phyloP scores from a whole-genome alignment of 208 protist genomes.

The Trypanosoma cruzi region DNA sequence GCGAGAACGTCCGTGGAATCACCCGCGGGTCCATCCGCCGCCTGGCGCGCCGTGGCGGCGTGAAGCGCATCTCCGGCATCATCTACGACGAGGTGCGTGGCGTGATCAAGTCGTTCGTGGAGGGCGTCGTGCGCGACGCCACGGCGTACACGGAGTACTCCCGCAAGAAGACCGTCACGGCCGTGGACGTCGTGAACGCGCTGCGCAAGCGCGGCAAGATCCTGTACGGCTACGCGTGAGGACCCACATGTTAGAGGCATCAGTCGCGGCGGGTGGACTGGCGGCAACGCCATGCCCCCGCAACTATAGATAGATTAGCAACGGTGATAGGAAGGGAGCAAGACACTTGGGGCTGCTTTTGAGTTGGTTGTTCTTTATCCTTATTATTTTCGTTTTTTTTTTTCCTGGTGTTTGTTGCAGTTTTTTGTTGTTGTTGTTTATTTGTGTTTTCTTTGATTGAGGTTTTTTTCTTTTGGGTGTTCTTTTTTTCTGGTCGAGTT shows the following conservation, averaged over 20 bases:
- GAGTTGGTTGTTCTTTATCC: not conserved
- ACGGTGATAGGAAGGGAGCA: not conserved
- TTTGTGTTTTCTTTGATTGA: too few species aligned
- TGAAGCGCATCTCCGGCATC: slow-evolving; percentile 84
- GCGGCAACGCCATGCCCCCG: not conserved
- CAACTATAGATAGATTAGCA: not conserved
- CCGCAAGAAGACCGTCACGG: slow-evolving; percentile 68
- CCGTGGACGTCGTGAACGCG: slow-evolving; percentile 79
- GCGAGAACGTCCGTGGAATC: slow-evolving; percentile 89
- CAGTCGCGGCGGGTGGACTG: not conserved
- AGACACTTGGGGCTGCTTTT: not conserved
- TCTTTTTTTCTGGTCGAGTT: too few species aligned
- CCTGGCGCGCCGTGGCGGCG: slow-evolving; percentile 91
- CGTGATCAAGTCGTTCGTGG: slow-evolving; percentile 77
- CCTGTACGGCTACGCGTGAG: slow-evolving; percentile 75
- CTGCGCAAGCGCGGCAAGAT: slow-evolving; percentile 79
- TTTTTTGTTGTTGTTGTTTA: not conserved
- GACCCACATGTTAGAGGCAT: not conserved
- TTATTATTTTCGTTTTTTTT: not conserved
- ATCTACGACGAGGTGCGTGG: slow-evolving; percentile 44
- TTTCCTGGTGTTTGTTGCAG: too few species aligned
- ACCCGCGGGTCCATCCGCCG: slow-evolving; percentile 88
- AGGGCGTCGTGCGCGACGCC: slow-evolving; percentile 52
- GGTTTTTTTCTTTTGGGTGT: too few species aligned
- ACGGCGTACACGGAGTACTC: slow-evolving; percentile 62